Base-by-base conservation (phyloP, 768 basidiomycete species). In the Termitomyces sp. region DNA sequence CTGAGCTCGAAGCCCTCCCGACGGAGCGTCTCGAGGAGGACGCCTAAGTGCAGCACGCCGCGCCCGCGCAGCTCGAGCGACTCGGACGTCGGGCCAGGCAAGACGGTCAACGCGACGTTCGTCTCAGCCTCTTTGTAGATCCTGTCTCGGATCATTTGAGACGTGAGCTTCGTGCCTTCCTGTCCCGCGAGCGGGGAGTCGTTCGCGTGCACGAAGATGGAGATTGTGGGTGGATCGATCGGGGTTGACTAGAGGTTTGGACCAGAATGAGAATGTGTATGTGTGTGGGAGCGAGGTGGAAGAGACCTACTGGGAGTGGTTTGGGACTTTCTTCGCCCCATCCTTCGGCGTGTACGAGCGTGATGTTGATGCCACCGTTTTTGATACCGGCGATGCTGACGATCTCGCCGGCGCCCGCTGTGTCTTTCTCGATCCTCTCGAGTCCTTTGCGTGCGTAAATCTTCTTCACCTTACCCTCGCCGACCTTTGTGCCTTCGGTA, bases 161-260 rank as follows among this genome's bases (percentile, higher is more conserved):
- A 78, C 6, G 79, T 81, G 48, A 81, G 73, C 63, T 79, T 81
- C 6, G 69, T 71, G 41, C 79, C 79, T 59, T 79, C 78, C 32
- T 69, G 69, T 10, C 77, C 78, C 18, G 72, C 77, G 43, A 79
- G 69, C 2, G 79, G 78, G 7, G 76, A 76, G 57, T 79, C 77
- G 61, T 81, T 79, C 50, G 79, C 73, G 58, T 78, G 71, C 2
- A 81, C 67, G 50, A 76, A 71, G 61, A 79, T 73, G 22, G 76
- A 78, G 59, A 81, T 79, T 7, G 78, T 81, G 0, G 78, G 79
- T 1, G 79, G 78, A 64, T 79, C 78, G 31, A 81, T 81, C 32
- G 78, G 79, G 0, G 78, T 79, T 2, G 78, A 65, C 63, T 65
- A 46, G 36, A 5, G 32, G n/a, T 0, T 41, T 16, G 18, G 16